A percentile compares a stretch with the other conserved stretches of the same genome.
phyloP scores from a whole-genome alignment of 306 rosid species.

The Sechiopsis laciniata region DNA sequence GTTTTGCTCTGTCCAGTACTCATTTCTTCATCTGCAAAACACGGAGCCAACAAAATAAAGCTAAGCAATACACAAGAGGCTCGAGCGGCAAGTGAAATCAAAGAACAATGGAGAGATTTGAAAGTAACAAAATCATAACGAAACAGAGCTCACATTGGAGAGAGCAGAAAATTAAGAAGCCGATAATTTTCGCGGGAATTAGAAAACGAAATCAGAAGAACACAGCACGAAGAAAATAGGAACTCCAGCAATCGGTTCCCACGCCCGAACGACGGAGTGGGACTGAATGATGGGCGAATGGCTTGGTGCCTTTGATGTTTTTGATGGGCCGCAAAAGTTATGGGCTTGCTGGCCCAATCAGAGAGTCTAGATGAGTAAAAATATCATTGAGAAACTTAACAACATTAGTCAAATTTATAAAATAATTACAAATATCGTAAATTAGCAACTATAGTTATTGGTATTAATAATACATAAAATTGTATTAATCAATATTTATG shows the following conservation, averaged over 20 bases:
- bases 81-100: neutral
- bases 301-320: neutral
- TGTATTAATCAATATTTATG: no score
- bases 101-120: neutral
- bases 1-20: neutral
- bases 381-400: no score
- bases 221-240: neutral
- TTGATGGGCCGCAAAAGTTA: neutral
- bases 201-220: neutral
- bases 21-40: neutral
- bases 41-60: neutral
- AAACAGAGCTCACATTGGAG: neutral
- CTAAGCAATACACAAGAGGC: neutral
- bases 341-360: neutral
- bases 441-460: no score
- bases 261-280: neutral
- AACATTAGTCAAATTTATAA: no score
- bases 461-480: no score
- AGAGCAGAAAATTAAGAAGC: neutral
- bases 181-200: conserved; percentile 12
- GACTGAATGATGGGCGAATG: no score
- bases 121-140: neutral
- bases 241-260: neutral
- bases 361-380: no score
- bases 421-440: no score